Evolutionary conservation across 768 basidiomycete genomes (phyloP).

Genomic region (Omphalotus guepiniiformis): DNA sequence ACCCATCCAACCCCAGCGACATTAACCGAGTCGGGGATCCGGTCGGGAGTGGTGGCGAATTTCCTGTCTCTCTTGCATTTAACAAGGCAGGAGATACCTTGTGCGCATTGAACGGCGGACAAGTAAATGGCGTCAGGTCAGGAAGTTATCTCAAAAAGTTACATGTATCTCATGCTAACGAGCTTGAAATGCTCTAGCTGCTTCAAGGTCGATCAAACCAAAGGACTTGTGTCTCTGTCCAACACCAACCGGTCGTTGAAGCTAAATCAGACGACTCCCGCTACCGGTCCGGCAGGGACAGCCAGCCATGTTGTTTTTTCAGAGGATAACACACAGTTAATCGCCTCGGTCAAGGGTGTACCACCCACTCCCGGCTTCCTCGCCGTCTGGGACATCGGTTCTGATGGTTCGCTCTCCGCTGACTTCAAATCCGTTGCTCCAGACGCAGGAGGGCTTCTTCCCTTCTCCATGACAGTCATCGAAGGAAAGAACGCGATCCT

Average conservation of each 20-base stretch:
- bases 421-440: slow-evolving; percentile 34
- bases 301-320: slow-evolving; percentile 44
- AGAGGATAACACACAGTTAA: slow-evolving; percentile 38
- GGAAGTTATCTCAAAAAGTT: slow-evolving; percentile 2
- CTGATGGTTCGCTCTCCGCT: slow-evolving; percentile 39
- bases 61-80: slow-evolving; percentile 33
- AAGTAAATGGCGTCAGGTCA: slow-evolving; percentile 30
- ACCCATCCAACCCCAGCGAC: slow-evolving; percentile 25
- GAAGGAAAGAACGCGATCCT: slow-evolving; percentile 36
- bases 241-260: slow-evolving; percentile 39
- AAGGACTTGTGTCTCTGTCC: slow-evolving; percentile 34
- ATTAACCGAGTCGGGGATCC: slow-evolving; percentile 30
- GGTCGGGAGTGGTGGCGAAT: slow-evolving; percentile 32
- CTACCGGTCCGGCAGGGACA: slow-evolving; percentile 42
- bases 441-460: slow-evolving; percentile 37
- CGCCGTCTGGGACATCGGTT: slow-evolving; percentile 44
- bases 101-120: slow-evolving; percentile 34
- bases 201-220: slow-evolving; percentile 37
- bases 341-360: slow-evolving; percentile 46
- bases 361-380: slow-evolving; percentile 47
- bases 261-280: slow-evolving; percentile 48
- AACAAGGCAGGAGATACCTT: slow-evolving; percentile 25
- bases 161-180: not conserved
- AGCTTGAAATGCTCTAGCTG: slow-evolving; percentile 26
- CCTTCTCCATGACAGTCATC: slow-evolving; percentile 46